phyloP scores from a whole-genome alignment of 176 grass and related monocot genomes.

The Lolium multiflorum region DNA sequence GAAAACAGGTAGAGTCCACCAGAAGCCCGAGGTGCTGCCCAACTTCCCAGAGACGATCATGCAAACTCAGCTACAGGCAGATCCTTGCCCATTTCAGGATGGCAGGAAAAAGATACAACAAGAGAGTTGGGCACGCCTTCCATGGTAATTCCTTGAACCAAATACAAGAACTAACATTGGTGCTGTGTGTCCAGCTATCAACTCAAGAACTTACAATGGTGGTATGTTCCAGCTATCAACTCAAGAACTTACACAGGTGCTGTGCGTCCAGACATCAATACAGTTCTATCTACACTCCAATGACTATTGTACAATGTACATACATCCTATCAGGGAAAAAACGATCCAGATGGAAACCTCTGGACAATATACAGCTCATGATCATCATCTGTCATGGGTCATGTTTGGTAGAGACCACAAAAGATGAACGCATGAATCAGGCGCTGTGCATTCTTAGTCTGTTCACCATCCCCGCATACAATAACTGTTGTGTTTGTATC shows the following conservation, averaged over 20 bases:
- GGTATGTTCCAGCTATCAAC: too few relatives aligned
- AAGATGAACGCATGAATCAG: constrained; percentile 73
- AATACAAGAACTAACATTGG: not conserved
- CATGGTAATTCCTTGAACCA: not conserved
- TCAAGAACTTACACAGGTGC: constrained; percentile 31
- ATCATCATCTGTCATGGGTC: not conserved
- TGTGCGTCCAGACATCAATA: constrained; percentile 6
- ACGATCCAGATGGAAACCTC: not conserved
- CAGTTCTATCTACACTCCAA: constrained; percentile 30
- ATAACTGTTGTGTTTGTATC: constrained; percentile 42
- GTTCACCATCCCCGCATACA: constrained; percentile 57
- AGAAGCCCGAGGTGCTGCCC: not conserved
- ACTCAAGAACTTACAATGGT: too few relatives aligned
- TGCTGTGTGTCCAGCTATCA: not conserved
- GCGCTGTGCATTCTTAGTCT: constrained; percentile 64
- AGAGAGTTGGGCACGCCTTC: not conserved
- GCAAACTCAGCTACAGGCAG: not conserved
- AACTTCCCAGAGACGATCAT: not conserved
- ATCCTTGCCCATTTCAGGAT: not conserved
- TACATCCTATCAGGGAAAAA: not conserved
- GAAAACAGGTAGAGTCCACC: not conserved
- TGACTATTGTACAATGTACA: constrained; percentile 42
- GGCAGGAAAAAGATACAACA: not conserved
- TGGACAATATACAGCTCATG: not conserved
- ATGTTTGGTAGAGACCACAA: constrained; percentile 59